Percentiles rank a stretch among this genome's conserved stretches.
Conservation (phyloP, 441 rosid genomes). For the Metrosideros polymorpha region DNA sequence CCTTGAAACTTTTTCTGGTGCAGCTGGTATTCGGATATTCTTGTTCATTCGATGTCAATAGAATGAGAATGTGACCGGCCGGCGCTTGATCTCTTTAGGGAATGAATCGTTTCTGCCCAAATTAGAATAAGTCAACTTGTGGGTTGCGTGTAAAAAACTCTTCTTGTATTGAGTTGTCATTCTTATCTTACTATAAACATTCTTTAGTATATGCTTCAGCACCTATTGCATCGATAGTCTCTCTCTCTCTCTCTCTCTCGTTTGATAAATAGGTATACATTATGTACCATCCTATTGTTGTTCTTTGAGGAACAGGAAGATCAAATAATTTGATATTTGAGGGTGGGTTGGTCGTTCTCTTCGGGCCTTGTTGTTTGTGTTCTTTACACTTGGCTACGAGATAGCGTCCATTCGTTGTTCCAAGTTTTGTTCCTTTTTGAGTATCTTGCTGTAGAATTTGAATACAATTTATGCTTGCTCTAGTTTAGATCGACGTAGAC, state of each 20-base stretch:
- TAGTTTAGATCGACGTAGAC: neutral
- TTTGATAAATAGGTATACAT: neutral
- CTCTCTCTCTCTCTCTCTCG: neutral
- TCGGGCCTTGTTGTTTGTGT: neutral
- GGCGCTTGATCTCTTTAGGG: neutral
- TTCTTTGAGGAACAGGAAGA: neutral
- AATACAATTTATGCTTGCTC: neutral
- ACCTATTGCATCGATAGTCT: neutral
- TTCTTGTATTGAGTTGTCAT: neutral
- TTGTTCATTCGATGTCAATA: neutral
- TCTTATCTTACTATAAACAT: neutral
- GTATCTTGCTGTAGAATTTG: neutral
- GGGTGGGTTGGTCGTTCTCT: neutral
- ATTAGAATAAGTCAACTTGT: neutral
- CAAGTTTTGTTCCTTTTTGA: neutral
- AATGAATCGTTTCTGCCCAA: neutral
- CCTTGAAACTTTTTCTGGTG: neutral
- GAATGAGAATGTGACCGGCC: neutral
- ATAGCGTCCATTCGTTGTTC: neutral
- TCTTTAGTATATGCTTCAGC: neutral
- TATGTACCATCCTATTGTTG: neutral
- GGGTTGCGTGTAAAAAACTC: neutral
- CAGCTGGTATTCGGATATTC: neutral
- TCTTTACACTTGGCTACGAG: neutral
- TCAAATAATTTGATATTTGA: neutral